Evolutionary conservation across 176 grass and related monocot genomes (phyloP).

Genomic region (Zoysia japonica): DNA sequence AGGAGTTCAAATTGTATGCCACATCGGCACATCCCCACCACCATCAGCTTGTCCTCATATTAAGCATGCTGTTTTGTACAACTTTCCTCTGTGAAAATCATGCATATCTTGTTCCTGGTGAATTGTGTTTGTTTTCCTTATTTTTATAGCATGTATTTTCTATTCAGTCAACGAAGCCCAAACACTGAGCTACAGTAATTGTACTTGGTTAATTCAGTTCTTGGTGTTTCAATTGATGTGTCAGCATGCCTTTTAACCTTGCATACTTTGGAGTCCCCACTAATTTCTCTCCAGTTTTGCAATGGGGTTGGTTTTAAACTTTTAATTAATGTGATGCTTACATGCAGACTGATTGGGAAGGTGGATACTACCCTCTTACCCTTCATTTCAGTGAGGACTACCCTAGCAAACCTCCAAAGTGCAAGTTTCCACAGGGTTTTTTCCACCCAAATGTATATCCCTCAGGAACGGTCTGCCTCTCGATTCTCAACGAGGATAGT

Average conservation of each 20-base stretch:
- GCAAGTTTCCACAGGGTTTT: slow-evolving; percentile 85
- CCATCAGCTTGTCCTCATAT: not conserved
- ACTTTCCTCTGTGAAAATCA: not conserved
- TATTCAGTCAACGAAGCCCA: not conserved
- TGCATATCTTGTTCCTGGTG: not conserved
- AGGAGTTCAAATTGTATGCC: slow-evolving; percentile 18
- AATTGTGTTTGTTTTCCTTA: slow-evolving; percentile 19
- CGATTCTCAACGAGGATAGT: slow-evolving; percentile 84
- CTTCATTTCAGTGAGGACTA: slow-evolving; percentile 83
- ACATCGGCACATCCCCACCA: not conserved
- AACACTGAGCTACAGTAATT: not conserved
- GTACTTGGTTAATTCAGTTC: not conserved
- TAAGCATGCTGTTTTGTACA: not conserved
- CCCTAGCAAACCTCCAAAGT: slow-evolving; percentile 79
- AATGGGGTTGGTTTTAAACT: not conserved
- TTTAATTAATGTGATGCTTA: not conserved
- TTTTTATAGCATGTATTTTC: not conserved
- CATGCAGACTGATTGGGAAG: slow-evolving; percentile 86
- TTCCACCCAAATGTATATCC: slow-evolving; percentile 96
- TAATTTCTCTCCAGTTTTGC: not conserved
- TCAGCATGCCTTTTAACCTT: not conserved
- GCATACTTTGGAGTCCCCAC: not conserved
- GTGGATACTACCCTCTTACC: slow-evolving; percentile 73
- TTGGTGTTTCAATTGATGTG: too few relatives aligned
- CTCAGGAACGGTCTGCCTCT: slow-evolving; percentile 84